Evolutionary conservation across 768 basidiomycete genomes (phyloP), one percentile per base, ranked within the genome.

Genomic region (Xerocomellus intermedius): DNA sequence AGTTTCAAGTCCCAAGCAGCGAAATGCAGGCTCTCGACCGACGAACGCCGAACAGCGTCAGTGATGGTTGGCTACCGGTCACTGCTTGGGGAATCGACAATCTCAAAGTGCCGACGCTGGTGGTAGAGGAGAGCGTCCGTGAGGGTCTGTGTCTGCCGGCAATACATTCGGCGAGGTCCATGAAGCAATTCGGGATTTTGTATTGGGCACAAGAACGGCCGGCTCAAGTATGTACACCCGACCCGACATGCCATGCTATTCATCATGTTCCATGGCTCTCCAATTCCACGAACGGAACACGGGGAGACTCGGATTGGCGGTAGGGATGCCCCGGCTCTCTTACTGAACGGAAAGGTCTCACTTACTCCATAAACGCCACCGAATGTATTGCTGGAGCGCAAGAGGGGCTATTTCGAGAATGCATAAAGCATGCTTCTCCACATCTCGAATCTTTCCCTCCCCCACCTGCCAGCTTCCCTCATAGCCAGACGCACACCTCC

Each of bases 381-480:
- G 49, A 44, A 50, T 28, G 33, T 48, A 52, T 52, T 48, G 51
- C 30, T 48, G 22, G 36, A 33, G 38, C 39, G 2, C 4, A 3
- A 53, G 42, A 56, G 51, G 54, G 36, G 42, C 43, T 54, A 5
- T 8, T 28, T 54, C 38, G 17, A 24, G 13, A 35, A 47, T 28
- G 38, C 37, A 55, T 55, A 47, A 37, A 47, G 10, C 7, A 19
- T 8, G 3, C 19, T 30, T 10, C 17, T 10, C n/a, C 22, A 4
- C 8, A 3, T 0, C 1, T 21, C 19, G 0, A 1, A 30, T 5
- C 1, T 5, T 19, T 50, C 16, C 49, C 30, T 33, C 43, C 16
- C n/a, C 13, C n/a, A 14, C 1, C 22, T 14, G 9, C 19, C 28
- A 42, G 13, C 4, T 19, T 8, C 10, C 6, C 19, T 14, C 13